Base-by-base conservation (phyloP, 495 filamentous ascomycete genomes). In the Aspergillus indologenus region DNA sequence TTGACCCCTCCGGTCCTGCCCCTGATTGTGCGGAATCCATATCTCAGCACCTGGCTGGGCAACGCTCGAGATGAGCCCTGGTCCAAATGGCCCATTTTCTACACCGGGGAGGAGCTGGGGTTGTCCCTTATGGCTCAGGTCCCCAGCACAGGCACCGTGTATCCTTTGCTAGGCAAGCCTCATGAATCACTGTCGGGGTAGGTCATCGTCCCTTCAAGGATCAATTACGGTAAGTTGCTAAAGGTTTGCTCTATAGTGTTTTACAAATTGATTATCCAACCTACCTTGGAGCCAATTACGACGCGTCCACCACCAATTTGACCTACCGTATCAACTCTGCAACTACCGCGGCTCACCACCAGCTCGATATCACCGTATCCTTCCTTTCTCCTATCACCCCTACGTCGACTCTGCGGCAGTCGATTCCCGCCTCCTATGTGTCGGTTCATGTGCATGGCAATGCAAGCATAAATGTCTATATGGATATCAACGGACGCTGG, bases 61-160 rank as follows among this genome's bases (percentile, higher is more conserved):
- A 82, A 87, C 75, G 90, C 91, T 34, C 83, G 93, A 49, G 85
- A 88, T 15, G 79, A 77, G 19, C 93, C 93, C n/a, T 98, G 93
- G 92, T 81, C 84, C 34, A 84, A 85, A 69, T 98, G 93, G 92
- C 93, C 92, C 24, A 95, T 96, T 61, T 98, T 98, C 70, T 98
- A 88, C 80, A 95, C 90, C 15, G 92, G 93, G 19, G 81, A 87
- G 67, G 84, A 92, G 79, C 70, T 96, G 58, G 93, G 93, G 17
- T 88, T 96, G 59, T 86, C 86, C 0, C 71, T 95, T 58, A 82
- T 96, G 68, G 92, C 90, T 45, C 83, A 87, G 24, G 78, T 96
- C 2, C 88, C 90, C 6, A 81, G 83, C 22, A 78, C 85, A 14
- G 80, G 79, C 48, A 82, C 79, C 8, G 87, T 94, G n/a, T 98